These are phyloP conservation scores for Suhomyces wounanorum DNA, from an alignment of 1,139 yeast species.

Conservation along the genomic window DNA sequence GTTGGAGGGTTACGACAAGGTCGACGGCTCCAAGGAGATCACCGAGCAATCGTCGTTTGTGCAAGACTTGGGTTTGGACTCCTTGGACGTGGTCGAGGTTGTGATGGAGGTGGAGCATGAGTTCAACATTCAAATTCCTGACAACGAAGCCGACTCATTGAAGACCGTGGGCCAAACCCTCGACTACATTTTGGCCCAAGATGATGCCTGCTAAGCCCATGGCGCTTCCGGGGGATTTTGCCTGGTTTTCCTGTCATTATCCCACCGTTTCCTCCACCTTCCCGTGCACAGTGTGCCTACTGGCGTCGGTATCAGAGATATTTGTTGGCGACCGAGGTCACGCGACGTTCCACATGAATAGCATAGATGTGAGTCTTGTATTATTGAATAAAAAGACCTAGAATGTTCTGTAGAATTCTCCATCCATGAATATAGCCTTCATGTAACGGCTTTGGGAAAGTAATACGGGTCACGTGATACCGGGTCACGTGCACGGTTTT, in stretches of 20 bases:
- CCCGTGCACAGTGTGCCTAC: too few relatives aligned
- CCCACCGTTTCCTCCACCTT: too few relatives aligned
- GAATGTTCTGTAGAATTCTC: not conserved
- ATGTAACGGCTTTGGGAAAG: too few relatives aligned
- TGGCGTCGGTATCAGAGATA: not conserved
- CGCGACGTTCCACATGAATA: constrained; percentile 3
- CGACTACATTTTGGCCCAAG: constrained; percentile 71
- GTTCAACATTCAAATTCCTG: constrained; percentile 78
- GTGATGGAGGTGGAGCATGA: constrained; percentile 89
- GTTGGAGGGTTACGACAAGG: constrained; percentile 79
- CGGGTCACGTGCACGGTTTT: constrained; percentile 4
- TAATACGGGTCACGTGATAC: constrained; percentile 10
- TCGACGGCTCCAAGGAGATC: constrained; percentile 50
- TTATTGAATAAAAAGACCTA: not conserved
- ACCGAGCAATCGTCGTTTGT: constrained; percentile 62
- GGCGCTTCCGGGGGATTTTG: not conserved
- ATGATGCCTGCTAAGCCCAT: constrained; percentile 58
- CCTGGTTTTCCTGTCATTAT: too few relatives aligned
- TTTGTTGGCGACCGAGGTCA: not conserved
- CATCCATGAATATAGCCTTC: too few relatives aligned
- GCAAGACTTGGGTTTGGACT: constrained; percentile 81
- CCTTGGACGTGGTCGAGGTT: constrained; percentile 86
- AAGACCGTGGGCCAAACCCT: constrained; percentile 83
- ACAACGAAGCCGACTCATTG: constrained; percentile 79
- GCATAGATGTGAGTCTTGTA: constrained; percentile 2